phyloP scores from a whole-genome alignment of 306 rosid species.

The Malus domestica region DNA sequence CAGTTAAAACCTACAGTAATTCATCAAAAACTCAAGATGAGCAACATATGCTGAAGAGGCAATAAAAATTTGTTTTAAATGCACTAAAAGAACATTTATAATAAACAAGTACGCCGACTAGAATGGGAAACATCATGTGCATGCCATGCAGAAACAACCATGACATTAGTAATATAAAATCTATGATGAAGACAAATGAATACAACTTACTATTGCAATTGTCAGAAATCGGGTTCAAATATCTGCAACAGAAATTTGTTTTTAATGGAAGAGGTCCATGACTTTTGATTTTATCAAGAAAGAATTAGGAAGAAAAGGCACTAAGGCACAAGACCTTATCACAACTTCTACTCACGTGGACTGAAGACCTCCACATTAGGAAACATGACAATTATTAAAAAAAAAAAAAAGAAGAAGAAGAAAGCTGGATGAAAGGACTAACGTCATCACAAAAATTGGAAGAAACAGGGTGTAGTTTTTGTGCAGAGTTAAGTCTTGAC shows the following conservation, averaged over 20 bases:
- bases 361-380: background rate
- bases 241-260: background rate
- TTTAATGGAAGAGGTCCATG: background rate
- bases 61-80: background rate
- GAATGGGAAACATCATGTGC: background rate
- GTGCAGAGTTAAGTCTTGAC: background rate
- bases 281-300: background rate
- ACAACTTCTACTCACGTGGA: background rate
- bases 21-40: background rate
- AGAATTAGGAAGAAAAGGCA: background rate
- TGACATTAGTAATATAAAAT: background rate
- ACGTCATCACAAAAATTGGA: background rate
- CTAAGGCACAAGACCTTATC: background rate
- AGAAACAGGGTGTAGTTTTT: background rate
- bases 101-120: background rate
- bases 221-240: background rate
- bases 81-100: background rate
- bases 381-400: background rate
- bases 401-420: background rate
- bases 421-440: background rate
- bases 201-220: background rate
- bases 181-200: background rate
- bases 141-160: background rate
- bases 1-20: conserved; percentile 73
- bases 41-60: background rate